Conservation (phyloP, 2,329 filamentous ascomycete genomes). For the Aspergillus tanneri region DNA sequence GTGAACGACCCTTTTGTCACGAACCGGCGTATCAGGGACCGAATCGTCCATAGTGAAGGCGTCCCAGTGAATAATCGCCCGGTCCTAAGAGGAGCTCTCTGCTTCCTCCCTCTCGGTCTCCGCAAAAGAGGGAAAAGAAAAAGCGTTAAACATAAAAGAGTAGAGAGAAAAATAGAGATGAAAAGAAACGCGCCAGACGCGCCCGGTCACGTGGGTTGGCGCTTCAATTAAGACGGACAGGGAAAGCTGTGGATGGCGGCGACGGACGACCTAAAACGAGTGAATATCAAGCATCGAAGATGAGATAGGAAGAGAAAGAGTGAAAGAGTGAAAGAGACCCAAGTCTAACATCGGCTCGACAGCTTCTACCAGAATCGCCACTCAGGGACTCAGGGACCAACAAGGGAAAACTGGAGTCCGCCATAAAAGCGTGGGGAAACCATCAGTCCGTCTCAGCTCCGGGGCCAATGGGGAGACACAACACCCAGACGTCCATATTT, state of each 20-base stretch:
- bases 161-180: background rate
- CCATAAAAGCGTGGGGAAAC: background rate
- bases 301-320: background rate
- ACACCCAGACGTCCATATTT: no score
- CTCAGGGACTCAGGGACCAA: no score
- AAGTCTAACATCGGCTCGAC: no score
- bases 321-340: background rate
- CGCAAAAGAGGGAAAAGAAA: background rate
- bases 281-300: background rate
- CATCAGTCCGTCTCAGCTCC: background rate
- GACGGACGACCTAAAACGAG: background rate
- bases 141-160: no score
- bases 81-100: no score
- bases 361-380: no score
- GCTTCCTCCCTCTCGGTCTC: no score
- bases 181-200: constrained; percentile 21
- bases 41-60: constrained; percentile 37
- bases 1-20: constrained; percentile 34
- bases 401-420: no score
- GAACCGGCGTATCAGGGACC: constrained; percentile 42
- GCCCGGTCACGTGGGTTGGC: constrained; percentile 23
- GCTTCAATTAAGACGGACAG: constrained; percentile 23
- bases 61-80: no score
- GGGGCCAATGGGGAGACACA: background rate
- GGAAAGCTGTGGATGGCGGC: background rate